A percentile compares a stretch with the other conserved stretches of the same genome.
Conservation (phyloP, 306 rosid species). For the apple (Malus domestica) region DNA sequence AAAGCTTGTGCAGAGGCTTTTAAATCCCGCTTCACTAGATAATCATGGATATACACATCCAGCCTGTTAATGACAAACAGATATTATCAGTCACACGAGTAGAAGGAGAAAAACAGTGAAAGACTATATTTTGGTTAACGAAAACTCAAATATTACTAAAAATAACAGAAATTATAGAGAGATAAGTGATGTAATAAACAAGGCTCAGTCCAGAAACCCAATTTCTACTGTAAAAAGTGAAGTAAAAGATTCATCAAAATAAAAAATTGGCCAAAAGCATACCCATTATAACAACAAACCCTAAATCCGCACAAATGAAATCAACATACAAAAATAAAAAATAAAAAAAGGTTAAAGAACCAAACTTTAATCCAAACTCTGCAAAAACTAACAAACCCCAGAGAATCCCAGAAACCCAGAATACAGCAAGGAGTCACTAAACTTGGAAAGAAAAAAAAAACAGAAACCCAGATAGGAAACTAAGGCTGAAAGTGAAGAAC, state of each 20-base stretch:
- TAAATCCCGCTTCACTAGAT: conserved; percentile 88
- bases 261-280: not conserved
- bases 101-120: not conserved
- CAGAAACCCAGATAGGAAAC: conserved; percentile 22
- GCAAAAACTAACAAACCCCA: not conserved
- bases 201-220: not conserved
- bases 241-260: not conserved
- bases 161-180: not conserved
- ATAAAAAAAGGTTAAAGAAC: conserved; percentile 11
- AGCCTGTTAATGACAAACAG: conserved; percentile 46
- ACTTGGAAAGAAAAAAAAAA: conserved; percentile 1
- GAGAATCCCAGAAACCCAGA: conserved; percentile 16
- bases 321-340: not conserved
- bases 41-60: conserved; percentile 97
- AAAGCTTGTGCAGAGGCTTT: conserved; percentile 98
- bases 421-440: not conserved
- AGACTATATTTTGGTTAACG: not conserved
- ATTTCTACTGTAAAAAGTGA: not conserved
- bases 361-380: conserved; percentile 13
- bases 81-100: conserved; percentile 10
- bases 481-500: not conserved
- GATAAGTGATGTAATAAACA: not conserved
- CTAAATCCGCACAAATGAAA: not conserved
- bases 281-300: conserved; percentile 13
- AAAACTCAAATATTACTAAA: not conserved